Percentiles rank a stretch among this genome's conserved stretches.
phyloP scores from a whole-genome alignment of 345 rosid species.

The Populus pruinosa region DNA sequence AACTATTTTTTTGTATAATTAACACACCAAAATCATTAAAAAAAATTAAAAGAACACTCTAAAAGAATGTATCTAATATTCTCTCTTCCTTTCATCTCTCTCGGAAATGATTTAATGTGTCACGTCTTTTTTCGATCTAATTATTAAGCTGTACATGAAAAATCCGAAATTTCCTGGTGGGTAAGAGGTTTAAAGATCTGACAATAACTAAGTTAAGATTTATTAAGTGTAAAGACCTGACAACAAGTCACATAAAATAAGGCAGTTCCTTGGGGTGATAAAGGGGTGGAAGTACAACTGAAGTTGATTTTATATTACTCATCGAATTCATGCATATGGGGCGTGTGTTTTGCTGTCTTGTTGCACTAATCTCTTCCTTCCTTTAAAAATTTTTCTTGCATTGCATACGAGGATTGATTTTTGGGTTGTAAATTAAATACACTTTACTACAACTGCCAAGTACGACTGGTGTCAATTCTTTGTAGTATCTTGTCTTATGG shows the following conservation, averaged over 20 bases:
- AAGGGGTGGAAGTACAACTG: slow-evolving; percentile 25
- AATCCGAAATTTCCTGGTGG: no score
- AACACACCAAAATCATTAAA: no score
- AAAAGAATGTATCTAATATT: no score
- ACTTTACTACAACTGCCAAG: background rate
- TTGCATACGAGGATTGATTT: background rate
- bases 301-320: slow-evolving; percentile 16
- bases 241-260: background rate
- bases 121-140: no score
- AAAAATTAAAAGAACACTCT: no score
- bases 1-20: no score
- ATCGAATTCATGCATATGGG: background rate
- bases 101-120: no score
- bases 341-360: background rate
- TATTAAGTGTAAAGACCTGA: background rate
- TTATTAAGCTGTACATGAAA: no score
- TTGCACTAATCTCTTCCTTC: background rate
- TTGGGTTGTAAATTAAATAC: background rate
- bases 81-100: no score
- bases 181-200: background rate
- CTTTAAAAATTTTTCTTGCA: background rate
- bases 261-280: background rate
- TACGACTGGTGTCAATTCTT: background rate
- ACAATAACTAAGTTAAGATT: background rate
- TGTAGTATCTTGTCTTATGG: background rate